Evolutionary conservation across 2,329 filamentous ascomycete species (phyloP), one percentile per base, ranked within the genome.

Genomic region (Monilinia fructigena): DNA sequence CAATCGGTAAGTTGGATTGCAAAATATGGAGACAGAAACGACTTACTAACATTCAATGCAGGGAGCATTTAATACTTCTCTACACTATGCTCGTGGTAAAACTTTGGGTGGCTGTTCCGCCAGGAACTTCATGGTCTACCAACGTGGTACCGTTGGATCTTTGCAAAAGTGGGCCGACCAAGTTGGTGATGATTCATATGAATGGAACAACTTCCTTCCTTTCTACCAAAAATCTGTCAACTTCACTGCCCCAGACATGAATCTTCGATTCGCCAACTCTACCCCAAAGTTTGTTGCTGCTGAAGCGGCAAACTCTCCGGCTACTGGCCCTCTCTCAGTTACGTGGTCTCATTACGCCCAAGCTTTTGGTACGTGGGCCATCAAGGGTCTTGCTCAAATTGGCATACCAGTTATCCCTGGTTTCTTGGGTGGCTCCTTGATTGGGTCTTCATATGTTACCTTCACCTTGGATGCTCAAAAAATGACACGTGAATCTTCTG

Each of bases 121-220:
- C 5, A 70, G 71, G 31, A 77, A 77, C 65, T 75, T 73, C 55
- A 75, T 77, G 75, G 72, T 72, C 4, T 75, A 76, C 58, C 74
- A 75, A 62, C 74, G 73, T 61, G 71, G 66, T 28, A 72, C 74
- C 11, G 62, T 67, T 31, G 65, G 31, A 70, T 70, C 45, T 79
- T 78, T 20, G 68, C 77, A 83, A 28, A 75, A 77, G 47, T 83
- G 81, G 82, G 79, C 75, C 4, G 71, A 76, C 23, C 68, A 77
- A 4, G 74, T 78, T 2, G 76, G 74, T 1, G 81, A 83, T 56
- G 65, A 77, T 1, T 71, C 75, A 4, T 85, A 82, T 77, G 78
- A 77, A 68, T 82, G 81, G 66, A 73, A 80, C 6, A 77, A 77
- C 20, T 76, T 83, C 45, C 75, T 80, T 26, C 79, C 79, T 4